Evolutionary conservation across 2,329 filamentous ascomycete genomes (phyloP).

Genomic region (Paramyrothecium roridum): DNA sequence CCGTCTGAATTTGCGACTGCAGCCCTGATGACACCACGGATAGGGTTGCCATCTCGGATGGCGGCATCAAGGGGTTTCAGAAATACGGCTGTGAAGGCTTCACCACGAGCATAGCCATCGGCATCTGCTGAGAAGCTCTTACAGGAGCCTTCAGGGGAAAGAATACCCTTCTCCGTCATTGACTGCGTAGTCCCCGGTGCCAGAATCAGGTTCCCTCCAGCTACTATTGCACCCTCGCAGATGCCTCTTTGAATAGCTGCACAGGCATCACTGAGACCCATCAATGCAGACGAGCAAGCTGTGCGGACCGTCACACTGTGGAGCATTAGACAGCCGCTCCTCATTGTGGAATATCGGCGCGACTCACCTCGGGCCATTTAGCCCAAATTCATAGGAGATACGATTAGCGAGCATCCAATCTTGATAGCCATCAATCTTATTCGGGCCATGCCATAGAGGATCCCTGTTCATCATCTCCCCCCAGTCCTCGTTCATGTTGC

Average conservation of each 20-base stretch:
- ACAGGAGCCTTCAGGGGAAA: conserved; percentile 15
- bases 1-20: conserved; percentile 29
- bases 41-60: conserved; percentile 33
- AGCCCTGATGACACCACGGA: conserved; percentile 26
- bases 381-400: conserved; percentile 22
- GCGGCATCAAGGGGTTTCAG: conserved; percentile 39
- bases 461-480: neutral
- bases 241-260: conserved; percentile 16
- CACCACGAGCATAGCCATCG: conserved; percentile 39
- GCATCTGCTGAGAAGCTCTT: neutral
- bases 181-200: neutral
- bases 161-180: neutral
- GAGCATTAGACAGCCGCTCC: too few relatives aligned
- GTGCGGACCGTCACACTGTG: conserved; percentile 25
- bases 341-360: too few relatives aligned
- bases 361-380: conserved; percentile 16
- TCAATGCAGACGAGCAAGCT: conserved; percentile 25
- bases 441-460: conserved; percentile 8
- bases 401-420: conserved; percentile 21
- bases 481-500: neutral
- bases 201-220: neutral
- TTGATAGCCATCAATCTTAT: conserved; percentile 8
- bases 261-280: conserved; percentile 22
- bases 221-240: conserved; percentile 1
- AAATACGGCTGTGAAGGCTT: conserved; percentile 35